These are phyloP conservation scores for Ascochyta fabae DNA, from an alignment of 2,329 filamentous ascomycete genomes.

Conservation along the genomic window DNA sequence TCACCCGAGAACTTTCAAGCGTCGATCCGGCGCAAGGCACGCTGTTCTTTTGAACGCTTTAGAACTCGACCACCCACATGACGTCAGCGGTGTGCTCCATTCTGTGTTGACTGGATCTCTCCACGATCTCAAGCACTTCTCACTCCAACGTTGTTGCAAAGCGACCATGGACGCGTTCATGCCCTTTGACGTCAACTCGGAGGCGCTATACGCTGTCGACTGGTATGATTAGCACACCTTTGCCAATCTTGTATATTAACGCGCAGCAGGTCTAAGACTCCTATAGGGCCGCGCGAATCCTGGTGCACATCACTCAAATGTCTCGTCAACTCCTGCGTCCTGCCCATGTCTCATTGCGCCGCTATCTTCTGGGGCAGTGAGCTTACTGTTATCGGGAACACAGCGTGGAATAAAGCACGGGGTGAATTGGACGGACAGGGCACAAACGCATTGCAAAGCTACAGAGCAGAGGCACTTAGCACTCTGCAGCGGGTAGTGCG, in stretches of 20 bases:
- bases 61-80: conserved; percentile 10
- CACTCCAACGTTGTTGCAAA: conserved; percentile 4
- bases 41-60: conserved; percentile 1
- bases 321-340: conserved; percentile 46
- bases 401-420: conserved; percentile 49
- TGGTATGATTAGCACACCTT: conserved; percentile 2
- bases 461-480: conserved; percentile 44
- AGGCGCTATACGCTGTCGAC: conserved; percentile 12
- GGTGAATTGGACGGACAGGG: conserved; percentile 47
- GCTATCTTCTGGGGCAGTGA: conserved; percentile 53
- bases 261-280: conserved; percentile 33
- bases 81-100: conserved; percentile 7
- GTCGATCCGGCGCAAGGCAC: conserved; percentile 10
- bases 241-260: conserved; percentile 1
- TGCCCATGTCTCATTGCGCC: conserved; percentile 51
- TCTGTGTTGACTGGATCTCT: background rate
- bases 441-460: conserved; percentile 37
- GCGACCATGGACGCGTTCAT: conserved; percentile 14
- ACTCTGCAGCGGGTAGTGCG: conserved; percentile 44
- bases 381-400: conserved; percentile 50
- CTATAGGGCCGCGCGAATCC: conserved; percentile 40
- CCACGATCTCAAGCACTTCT: background rate
- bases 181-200: conserved; percentile 14
- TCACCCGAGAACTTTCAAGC: background rate
- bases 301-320: conserved; percentile 46